Conservation (phyloP, 176 grass and related monocot species). For the Carex parvula region DNA sequence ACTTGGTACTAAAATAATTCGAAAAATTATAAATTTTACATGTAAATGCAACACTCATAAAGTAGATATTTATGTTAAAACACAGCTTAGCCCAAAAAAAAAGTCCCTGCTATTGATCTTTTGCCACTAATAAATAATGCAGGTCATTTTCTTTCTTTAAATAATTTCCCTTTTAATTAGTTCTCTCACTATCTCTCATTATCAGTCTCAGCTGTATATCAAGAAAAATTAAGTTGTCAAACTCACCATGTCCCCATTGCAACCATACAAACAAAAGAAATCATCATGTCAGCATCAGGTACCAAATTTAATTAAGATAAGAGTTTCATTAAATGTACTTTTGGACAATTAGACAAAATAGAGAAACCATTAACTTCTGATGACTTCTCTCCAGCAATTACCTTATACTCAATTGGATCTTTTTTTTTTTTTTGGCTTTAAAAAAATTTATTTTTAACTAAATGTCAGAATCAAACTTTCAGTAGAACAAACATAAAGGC, state of each 20-base stretch:
- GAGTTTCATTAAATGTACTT: background rate
- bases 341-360: background rate
- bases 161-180: background rate
- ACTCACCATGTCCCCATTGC: background rate
- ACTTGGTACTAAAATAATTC: too few species aligned
- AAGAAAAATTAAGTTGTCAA: background rate
- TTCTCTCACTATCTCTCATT: background rate
- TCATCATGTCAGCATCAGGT: background rate
- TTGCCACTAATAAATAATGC: background rate
- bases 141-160: background rate
- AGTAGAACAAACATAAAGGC: background rate
- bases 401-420: too few species aligned
- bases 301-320: background rate
- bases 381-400: too few species aligned
- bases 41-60: too few species aligned
- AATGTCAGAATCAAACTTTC: background rate
- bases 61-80: background rate
- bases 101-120: background rate
- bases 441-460: background rate
- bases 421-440: too few species aligned
- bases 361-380: background rate
- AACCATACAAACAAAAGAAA: background rate
- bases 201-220: background rate
- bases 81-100: background rate
- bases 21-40: too few species aligned